phyloP scores from a whole-genome alignment of 2,329 filamentous ascomycete genomes.

The Aspergillus brasiliensis region DNA sequence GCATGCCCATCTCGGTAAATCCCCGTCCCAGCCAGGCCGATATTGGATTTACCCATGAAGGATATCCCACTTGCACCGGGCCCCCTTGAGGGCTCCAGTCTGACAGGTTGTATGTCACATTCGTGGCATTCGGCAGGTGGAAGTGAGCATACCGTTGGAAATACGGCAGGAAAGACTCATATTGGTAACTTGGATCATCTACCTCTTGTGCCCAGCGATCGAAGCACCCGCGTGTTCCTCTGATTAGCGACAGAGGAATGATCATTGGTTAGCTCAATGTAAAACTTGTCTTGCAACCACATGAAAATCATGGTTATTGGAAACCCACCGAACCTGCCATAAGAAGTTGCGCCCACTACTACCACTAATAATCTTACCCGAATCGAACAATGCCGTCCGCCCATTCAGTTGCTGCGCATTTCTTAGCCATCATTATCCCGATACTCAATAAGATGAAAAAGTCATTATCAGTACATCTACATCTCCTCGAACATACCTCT shows the following conservation, averaged over 20 bases:
- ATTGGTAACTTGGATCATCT: background rate
- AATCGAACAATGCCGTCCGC: too few relatives aligned
- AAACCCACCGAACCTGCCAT: background rate
- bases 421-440: too few relatives aligned
- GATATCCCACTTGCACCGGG: slow-evolving; percentile 33
- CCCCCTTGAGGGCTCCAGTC: slow-evolving; percentile 24
- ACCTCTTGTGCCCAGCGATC: background rate
- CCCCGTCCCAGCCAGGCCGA: slow-evolving; percentile 28
- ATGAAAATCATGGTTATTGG: background rate
- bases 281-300: too few relatives aligned
- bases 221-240: background rate
- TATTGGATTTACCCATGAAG: slow-evolving; percentile 28
- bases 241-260: too few relatives aligned
- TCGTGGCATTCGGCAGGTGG: background rate
- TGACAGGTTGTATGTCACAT: background rate
- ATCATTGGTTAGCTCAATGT: too few relatives aligned
- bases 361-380: too few relatives aligned
- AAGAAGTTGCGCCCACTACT: too few relatives aligned
- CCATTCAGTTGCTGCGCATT: too few relatives aligned
- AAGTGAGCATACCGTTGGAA: background rate
- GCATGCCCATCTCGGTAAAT: slow-evolving; percentile 28
- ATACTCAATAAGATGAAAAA: too few relatives aligned
- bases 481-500: too few relatives aligned
- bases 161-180: background rate
- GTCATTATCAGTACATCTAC: too few relatives aligned